These are phyloP conservation scores for Rosellinia necatrix DNA, from an alignment of 2,329 filamentous ascomycete genomes.

Conservation along the genomic window DNA sequence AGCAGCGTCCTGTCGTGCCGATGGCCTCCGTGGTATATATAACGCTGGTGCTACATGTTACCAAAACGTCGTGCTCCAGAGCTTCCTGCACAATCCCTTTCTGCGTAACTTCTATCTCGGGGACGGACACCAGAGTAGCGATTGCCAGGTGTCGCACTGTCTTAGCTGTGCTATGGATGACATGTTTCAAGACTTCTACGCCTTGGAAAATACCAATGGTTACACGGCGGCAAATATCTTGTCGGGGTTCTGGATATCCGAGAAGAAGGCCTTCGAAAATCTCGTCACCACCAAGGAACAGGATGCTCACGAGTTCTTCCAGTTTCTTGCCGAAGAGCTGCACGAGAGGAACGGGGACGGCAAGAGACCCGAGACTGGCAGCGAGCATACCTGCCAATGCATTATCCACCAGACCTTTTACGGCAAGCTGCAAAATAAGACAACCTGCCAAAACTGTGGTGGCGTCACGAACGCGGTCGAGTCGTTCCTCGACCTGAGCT, in stretches of 20 bases:
- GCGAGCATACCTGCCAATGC: slow-evolving; percentile 75
- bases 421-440: slow-evolving; percentile 86
- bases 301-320: slow-evolving; percentile 96
- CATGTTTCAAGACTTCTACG: slow-evolving; percentile 74
- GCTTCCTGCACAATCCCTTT: slow-evolving; percentile 89
- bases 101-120: slow-evolving; percentile 90
- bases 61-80: slow-evolving; percentile 94
- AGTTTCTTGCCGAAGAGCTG: slow-evolving; percentile 90
- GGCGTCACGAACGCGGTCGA: slow-evolving; percentile 83
- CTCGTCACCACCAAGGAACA: slow-evolving; percentile 92
- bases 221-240: slow-evolving; percentile 91
- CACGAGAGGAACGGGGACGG: slow-evolving; percentile 80
- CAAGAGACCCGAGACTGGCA: slow-evolving; percentile 63
- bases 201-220: slow-evolving; percentile 78
- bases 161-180: slow-evolving; percentile 74
- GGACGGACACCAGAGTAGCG: slow-evolving; percentile 80
- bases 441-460: slow-evolving; percentile 86
- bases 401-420: slow-evolving; percentile 95
- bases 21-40: slow-evolving; percentile 88
- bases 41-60: slow-evolving; percentile 99
- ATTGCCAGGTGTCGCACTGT: slow-evolving; percentile 69
- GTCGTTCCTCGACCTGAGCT: slow-evolving; percentile 86
- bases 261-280: slow-evolving; percentile 72
- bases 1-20: slow-evolving; percentile 80
- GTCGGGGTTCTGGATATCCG: slow-evolving; percentile 86